Percentiles rank a stretch among this genome's conserved stretches.
Evolutionary conservation across 768 basidiomycete genomes (phyloP).

Genomic region (Lactarius tabidus): DNA sequence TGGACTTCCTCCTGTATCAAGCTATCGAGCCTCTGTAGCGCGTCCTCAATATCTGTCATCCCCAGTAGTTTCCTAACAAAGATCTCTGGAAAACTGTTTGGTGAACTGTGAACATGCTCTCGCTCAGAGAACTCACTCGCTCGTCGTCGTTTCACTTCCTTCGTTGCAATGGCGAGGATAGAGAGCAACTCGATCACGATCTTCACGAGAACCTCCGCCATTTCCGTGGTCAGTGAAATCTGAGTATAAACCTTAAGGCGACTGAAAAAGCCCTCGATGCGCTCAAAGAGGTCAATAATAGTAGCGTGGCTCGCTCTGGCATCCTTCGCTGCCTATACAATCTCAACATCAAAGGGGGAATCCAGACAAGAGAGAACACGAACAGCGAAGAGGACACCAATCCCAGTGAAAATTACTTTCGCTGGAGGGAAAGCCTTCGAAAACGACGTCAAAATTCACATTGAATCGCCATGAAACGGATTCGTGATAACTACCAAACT

Average conservation of each 20-base stretch:
- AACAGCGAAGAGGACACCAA: neutral
- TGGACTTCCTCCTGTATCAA: no score
- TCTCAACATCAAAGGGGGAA: neutral
- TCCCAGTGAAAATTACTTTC: neutral
- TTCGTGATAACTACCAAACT: neutral
- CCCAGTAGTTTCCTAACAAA: no score
- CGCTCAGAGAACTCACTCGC: neutral
- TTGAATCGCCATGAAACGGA: neutral
- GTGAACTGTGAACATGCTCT: neutral
- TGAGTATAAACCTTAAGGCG: neutral
- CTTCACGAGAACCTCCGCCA: neutral
- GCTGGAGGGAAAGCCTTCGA: neutral
- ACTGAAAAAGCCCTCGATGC: neutral
- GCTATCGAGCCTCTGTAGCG: neutral
- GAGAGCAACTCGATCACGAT: neutral
- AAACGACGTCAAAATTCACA: neutral
- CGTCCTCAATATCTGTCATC: no score
- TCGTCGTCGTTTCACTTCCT: neutral
- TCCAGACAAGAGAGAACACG: neutral
- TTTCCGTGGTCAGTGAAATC: neutral
- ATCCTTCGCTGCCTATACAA: neutral
- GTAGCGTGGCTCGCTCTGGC: neutral
- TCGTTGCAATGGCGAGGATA: neutral
- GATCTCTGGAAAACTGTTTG: neutral
- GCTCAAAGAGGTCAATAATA: neutral